These are phyloP conservation scores for Fusarium sp. DNA, from an alignment of 2,329 filamentous ascomycete species.

Conservation along the genomic window DNA sequence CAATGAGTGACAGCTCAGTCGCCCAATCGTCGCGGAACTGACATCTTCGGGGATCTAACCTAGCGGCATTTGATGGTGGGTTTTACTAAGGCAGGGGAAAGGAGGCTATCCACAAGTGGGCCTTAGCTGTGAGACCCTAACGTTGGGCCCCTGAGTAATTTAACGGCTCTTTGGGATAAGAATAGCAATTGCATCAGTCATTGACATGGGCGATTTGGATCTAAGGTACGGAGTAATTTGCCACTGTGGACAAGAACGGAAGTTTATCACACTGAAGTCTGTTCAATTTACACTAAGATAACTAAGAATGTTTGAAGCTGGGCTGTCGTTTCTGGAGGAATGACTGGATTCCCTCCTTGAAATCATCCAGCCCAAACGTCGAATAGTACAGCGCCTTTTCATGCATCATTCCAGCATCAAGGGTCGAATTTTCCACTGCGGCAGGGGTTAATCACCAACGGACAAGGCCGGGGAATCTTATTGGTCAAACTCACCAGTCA, in stretches of 20 bases:
- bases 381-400: slow-evolving; percentile 32
- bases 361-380: slow-evolving; percentile 24
- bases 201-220: not conserved
- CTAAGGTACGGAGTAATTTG: not conserved
- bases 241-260: no score
- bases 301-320: slow-evolving; percentile 21
- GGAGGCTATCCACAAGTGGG: not conserved
- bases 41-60: not conserved
- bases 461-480: not conserved
- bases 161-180: not conserved
- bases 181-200: not conserved
- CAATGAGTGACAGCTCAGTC: not conserved
- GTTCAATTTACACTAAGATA: no score
- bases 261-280: not conserved
- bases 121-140: not conserved
- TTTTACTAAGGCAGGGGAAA: not conserved
- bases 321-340: slow-evolving; percentile 21
- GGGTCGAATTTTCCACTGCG: slow-evolving; percentile 17
- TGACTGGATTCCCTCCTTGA: slow-evolving; percentile 27
- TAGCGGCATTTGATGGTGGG: not conserved
- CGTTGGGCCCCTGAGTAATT: not conserved
- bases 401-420: slow-evolving; percentile 23
- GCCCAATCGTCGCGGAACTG: not conserved
- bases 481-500: slow-evolving; percentile 12
- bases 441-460: not conserved